phyloP scores from a whole-genome alignment of 306 rosid genomes.

The Quercus gilva region DNA sequence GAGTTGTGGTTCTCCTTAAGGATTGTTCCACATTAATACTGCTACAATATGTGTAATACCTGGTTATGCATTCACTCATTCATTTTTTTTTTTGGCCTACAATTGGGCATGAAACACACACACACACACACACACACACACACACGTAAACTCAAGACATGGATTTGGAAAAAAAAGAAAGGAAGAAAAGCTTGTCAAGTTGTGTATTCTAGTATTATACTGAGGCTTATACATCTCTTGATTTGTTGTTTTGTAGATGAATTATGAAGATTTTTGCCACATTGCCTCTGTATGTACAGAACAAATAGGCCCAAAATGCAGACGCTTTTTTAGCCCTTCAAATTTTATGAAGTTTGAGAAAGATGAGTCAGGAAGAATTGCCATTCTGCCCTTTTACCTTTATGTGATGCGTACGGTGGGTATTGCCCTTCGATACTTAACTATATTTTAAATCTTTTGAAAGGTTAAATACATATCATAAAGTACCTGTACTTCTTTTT shows the following conservation, averaged over 20 bases:
- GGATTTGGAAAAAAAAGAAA: no score
- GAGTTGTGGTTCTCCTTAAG: not conserved
- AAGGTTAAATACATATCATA: not conserved
- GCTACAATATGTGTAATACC: not conserved
- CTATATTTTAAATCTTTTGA: not conserved
- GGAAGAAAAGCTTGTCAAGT: conserved; percentile 3
- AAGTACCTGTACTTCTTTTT: conserved; percentile 1
- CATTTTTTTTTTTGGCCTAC: not conserved
- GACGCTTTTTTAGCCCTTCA: conserved; percentile 97
- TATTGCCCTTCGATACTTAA: conserved; percentile 14
- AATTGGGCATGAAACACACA: not conserved
- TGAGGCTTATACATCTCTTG: conserved; percentile 25
- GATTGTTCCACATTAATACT: not conserved
- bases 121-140: no score
- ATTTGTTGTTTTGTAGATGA: conserved; percentile 68
- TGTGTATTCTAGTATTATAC: conserved; percentile 11
- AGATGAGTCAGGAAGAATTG: conserved; percentile 98
- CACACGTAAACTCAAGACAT: not conserved
- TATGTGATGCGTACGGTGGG: conserved; percentile 99
- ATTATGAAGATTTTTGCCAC: conserved; percentile 99
- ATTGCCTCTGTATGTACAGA: conserved; percentile 98
- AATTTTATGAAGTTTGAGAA: conserved; percentile 99
- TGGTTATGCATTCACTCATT: not conserved
- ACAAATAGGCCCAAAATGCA: conserved; percentile 95
- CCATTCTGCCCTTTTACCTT: conserved; percentile 97